Evolutionary conservation across 371 early-diverging fungal species (phyloP).

Genomic region (Mortierella polycephala): DNA sequence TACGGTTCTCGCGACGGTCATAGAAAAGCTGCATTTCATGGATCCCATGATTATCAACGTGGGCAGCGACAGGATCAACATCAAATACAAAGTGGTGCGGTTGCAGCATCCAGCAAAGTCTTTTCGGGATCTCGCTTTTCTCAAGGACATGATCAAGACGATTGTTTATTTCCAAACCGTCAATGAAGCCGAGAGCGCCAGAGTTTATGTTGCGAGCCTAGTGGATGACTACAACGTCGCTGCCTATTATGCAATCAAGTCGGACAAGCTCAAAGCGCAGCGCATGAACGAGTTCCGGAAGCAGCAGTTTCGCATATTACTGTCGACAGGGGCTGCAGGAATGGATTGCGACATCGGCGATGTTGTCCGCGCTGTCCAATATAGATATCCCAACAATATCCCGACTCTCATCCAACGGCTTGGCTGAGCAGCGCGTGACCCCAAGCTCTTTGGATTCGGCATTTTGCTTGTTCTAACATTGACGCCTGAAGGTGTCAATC

Average conservation of each 20-base stretch:
- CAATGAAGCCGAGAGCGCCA: neutral
- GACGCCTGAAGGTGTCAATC: neutral
- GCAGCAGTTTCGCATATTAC: neutral
- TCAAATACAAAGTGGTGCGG: slow-evolving; percentile 1
- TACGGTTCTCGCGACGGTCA: neutral
- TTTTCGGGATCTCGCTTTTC: slow-evolving; percentile 2
- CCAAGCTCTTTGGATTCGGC: neutral
- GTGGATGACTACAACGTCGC: neutral
- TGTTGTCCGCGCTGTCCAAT: slow-evolving; percentile 8
- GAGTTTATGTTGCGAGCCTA: neutral
- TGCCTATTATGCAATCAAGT: neutral
- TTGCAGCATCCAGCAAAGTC: neutral
- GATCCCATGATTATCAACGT: neutral
- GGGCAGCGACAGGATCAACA: neutral
- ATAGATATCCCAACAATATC: neutral
- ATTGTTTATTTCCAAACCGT: slow-evolving; percentile 2
- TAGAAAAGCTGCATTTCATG: neutral
- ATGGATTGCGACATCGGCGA: slow-evolving; percentile 8
- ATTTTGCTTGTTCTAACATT: neutral
- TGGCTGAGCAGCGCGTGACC: slow-evolving; percentile 2
- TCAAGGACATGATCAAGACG: slow-evolving; percentile 3
- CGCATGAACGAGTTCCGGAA: neutral
- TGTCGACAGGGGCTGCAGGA: slow-evolving; percentile 13
- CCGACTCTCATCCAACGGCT: slow-evolving; percentile 3
- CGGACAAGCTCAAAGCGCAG: neutral